Base-by-base conservation (phyloP, 345 rosid genomes). In the Theobroma cacao region DNA sequence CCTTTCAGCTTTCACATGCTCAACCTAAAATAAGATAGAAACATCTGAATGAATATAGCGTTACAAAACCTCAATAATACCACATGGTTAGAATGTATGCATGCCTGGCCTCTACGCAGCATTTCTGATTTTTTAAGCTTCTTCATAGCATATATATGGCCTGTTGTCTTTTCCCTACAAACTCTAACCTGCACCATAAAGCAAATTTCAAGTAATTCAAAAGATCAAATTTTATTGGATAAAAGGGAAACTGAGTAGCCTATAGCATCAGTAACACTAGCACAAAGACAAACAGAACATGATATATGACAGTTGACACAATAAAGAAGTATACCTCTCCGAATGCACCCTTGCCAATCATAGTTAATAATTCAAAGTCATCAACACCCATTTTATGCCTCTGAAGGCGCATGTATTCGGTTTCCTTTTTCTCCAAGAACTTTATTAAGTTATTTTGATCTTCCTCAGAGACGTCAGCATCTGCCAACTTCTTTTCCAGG, bases 21-120 rank as follows among this genome's bases (percentile, higher is more conserved):
- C 98, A 62, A 93, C 98, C 98, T 94, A 83, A 40, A 76, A 63
- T 52, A 65, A 43, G 20, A 34, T 52, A 28, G 76, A 68, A 75
- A 56, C 61, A 66, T 79, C 50, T 12, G 9, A 10, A 78, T 63
- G 48, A 63, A 76, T 60, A 79, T 34, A 33, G 58, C 14, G 63
- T 14, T n/a, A 61, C 33, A 62, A 74, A 61, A 78, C 72, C 72
- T 61, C 56, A 78, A n/a, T 7, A 71, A 63, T 33, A 41, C 75
- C 40, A 56, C 53, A 53, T 73, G 50, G 24, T 38, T 40, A 84
- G 66, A 62, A 76, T 59, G 77, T 76, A 84, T 62, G 43, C 28
- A 67, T 81, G 91, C 98, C 91, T 95, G 99, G 85, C 99, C 99
- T 87, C 99, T 90, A 15, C 97, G 97, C 86, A 95, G 95, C 98